Evolutionary conservation across 2,329 filamentous ascomycete genomes (phyloP), one percentile per base, ranked within the genome.

Genomic region (Stromatinia cepivora): DNA sequence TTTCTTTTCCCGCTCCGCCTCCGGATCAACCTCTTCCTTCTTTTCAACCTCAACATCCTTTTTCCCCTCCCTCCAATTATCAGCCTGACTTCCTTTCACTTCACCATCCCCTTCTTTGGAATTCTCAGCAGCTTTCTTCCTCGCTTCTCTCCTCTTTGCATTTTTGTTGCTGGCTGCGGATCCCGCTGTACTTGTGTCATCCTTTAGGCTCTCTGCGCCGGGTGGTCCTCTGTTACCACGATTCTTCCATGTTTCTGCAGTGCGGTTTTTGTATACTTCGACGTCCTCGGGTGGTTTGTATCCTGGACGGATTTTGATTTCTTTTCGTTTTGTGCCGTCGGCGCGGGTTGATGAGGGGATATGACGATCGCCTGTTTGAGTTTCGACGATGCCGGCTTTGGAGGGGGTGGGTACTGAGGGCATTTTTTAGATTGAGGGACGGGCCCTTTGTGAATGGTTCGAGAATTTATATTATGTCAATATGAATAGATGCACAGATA

Each of bases 201-300:
- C 46, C 9, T 82, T 80, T 65, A 86, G 74, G 7, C 85, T 85
- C 59, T 86, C 87, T 1, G 93, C 91, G 34, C 94, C 94, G 5
- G 93, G 92, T 6, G 97, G 86, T 31, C 87, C 90, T 69, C 87
- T 88, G 72, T 82, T 85, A 36, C 87, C 88, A 66, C 92, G 88
- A 75, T 88, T 93, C 78, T 93, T 93, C 82, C 92, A 97, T 63
- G 88, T 88, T 79, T 95, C 91, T 63, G 94, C 94, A 1, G 90
- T 93, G 69, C 92, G 90, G 80, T 97, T 97, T 83, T 93, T 96
- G 86, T 99, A 99, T 58, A 97, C 85, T 78, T 97, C 93, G 72
- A 98, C 90, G 80, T 99, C 95, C 81, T 99, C 95, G 0, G 94
- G 93, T 1, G 95, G 96, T 46, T 90, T 89, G 81, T 97, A 99